Percentiles rank a stretch among this genome's conserved stretches.
Conservation (phyloP, 306 rosid species). For the Elaeagnus macrophylla region DNA sequence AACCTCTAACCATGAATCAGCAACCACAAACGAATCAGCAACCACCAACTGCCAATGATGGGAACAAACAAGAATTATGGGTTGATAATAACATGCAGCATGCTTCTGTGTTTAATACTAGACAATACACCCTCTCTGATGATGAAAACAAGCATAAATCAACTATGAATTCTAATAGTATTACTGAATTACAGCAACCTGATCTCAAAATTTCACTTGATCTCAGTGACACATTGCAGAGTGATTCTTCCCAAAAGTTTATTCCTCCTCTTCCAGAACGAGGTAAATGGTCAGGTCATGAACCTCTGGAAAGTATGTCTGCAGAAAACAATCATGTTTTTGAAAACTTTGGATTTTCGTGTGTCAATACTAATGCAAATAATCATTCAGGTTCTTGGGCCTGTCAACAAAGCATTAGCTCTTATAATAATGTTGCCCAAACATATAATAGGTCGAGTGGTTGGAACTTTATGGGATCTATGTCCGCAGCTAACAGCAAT, state of each 20-base stretch:
- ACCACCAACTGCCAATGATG: constrained; percentile 37
- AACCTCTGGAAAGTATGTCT: too few species aligned
- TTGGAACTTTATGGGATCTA: constrained; percentile 57
- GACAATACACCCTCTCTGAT: constrained; percentile 33
- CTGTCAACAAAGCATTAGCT: constrained; percentile 34
- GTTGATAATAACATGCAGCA: constrained; percentile 53
- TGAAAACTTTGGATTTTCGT: too few species aligned
- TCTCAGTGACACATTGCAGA: too few species aligned
- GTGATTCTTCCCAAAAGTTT: too few species aligned
- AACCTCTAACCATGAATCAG: constrained; percentile 47
- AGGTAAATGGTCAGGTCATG: too few species aligned
- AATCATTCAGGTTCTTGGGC: too few species aligned
- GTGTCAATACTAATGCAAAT: too few species aligned
- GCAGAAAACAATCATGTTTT: too few species aligned
- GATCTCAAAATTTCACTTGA: too few species aligned
- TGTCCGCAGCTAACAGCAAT: constrained; percentile 38
- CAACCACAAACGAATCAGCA: too few species aligned
- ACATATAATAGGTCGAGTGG: constrained; percentile 57
- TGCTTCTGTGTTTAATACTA: constrained; percentile 39
- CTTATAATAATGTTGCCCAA: constrained; percentile 39
- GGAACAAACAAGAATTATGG: constrained; percentile 55
- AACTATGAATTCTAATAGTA: constrained; percentile 36
- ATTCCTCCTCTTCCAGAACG: too few species aligned
- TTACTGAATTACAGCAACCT: constrained; percentile 53
- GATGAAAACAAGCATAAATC: constrained; percentile 40